phyloP scores from a whole-genome alignment of 2,329 filamentous ascomycete genomes.

The Chaetomium sp. region DNA sequence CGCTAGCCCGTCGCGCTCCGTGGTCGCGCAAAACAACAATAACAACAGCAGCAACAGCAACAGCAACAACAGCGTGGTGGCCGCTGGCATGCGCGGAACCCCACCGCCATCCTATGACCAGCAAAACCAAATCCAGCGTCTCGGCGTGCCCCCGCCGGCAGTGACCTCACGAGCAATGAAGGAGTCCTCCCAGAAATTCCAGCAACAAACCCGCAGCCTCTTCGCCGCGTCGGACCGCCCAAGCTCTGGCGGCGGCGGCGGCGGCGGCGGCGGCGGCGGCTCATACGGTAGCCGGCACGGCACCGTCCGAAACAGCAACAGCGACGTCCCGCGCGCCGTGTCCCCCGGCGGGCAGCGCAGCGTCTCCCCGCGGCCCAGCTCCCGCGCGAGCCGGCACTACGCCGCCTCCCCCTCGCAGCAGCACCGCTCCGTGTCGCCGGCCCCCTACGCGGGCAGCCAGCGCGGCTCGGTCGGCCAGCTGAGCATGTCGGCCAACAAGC shows the following conservation, averaged over 20 bases:
- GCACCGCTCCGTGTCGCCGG: slow-evolving; percentile 48
- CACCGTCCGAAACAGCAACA: slow-evolving; percentile 56
- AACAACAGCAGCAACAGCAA: slow-evolving; percentile 43
- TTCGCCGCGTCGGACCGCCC: slow-evolving; percentile 54
- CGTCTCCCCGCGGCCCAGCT: slow-evolving; percentile 45
- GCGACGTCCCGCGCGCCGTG: slow-evolving; percentile 59
- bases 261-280: slow-evolving; percentile 33
- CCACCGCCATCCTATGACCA: slow-evolving; percentile 87
- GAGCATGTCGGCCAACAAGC: slow-evolving; percentile 41
- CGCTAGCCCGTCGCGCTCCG: slow-evolving; percentile 44
- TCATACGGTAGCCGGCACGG: slow-evolving; percentile 49
- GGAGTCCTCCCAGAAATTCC: slow-evolving; percentile 86
- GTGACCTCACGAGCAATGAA: slow-evolving; percentile 96
- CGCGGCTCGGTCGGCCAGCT: slow-evolving; percentile 34
- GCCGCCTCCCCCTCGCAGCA: background rate
- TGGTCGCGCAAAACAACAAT: slow-evolving; percentile 39
- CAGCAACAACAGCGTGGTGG: slow-evolving; percentile 45
- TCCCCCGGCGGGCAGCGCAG: slow-evolving; percentile 63
- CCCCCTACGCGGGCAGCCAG: slow-evolving; percentile 58
- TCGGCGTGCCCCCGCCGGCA: slow-evolving; percentile 87
- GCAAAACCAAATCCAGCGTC: slow-evolving; percentile 70
- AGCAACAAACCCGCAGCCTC: slow-evolving; percentile 78
- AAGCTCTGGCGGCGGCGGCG: slow-evolving; percentile 42
- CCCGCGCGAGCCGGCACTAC: slow-evolving; percentile 17
- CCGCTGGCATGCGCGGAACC: slow-evolving; percentile 67